These are phyloP conservation scores for Termitomyces sp. DNA, from an alignment of 768 basidiomycete genomes.

Conservation along the genomic window DNA sequence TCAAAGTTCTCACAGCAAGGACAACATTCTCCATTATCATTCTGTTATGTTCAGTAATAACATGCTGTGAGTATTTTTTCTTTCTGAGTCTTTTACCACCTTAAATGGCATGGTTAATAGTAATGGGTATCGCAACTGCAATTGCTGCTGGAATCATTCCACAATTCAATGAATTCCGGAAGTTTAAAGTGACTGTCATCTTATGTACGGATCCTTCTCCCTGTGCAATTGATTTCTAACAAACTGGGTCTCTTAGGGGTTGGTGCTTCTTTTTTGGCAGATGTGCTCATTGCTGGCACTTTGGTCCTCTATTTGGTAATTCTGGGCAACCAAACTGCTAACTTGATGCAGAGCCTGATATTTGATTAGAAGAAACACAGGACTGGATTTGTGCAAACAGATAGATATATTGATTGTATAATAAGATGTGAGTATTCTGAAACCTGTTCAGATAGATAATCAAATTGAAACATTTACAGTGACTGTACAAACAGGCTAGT, in stretches of 20 bases:
- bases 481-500: slow-evolving; percentile 28
- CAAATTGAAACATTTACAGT: slow-evolving; percentile 12
- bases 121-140: slow-evolving; percentile 21
- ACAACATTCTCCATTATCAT: slow-evolving; percentile 10
- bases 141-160: slow-evolving; percentile 16
- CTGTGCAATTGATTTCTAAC: neutral
- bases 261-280: slow-evolving; percentile 31
- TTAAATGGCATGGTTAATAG: slow-evolving; percentile 9
- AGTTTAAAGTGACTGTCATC: slow-evolving; percentile 20
- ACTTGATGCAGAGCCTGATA: neutral
- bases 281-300: slow-evolving; percentile 34
- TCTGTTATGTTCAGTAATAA: slow-evolving; percentile 3
- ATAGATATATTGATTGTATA: slow-evolving; percentile 36
- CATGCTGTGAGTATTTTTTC: slow-evolving; percentile 13
- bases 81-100: too few relatives aligned
- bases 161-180: slow-evolving; percentile 20
- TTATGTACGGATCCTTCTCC: slow-evolving; percentile 10
- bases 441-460: neutral
- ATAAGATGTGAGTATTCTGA: slow-evolving; percentile 23
- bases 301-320: slow-evolving; percentile 37
- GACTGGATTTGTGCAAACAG: slow-evolving; percentile 35
- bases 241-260: slow-evolving; percentile 29
- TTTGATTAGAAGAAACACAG: slow-evolving; percentile 28
- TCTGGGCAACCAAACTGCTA: neutral
- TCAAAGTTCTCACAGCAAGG: slow-evolving; percentile 20